Evolutionary conservation across 805 yeast species (phyloP).

Genomic region (Pichia scutulata): DNA sequence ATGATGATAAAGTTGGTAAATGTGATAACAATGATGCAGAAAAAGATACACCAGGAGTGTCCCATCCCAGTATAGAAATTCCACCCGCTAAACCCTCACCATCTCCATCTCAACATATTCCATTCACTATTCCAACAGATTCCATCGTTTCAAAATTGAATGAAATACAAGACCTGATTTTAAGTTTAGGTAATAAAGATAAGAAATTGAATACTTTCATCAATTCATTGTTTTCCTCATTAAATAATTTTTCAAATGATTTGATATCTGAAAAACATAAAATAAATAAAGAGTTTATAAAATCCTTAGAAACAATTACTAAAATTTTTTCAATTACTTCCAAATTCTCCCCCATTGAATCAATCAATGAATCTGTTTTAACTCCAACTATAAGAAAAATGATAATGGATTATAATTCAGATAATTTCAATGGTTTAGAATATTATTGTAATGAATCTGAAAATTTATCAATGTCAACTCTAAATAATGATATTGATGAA

Average conservation of each 20-base stretch:
- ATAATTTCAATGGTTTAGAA: conserved; percentile 13
- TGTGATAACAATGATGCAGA: no score
- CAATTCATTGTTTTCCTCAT: neutral
- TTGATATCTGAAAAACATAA: conserved; percentile 9
- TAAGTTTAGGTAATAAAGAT: conserved; percentile 8
- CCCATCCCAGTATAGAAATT: no score
- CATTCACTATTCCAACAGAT: conserved; percentile 7
- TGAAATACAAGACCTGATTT: conserved; percentile 4
- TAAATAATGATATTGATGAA: conserved; percentile 19
- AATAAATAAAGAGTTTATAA: conserved; percentile 17
- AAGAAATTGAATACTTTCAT: conserved; percentile 5
- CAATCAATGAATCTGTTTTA: conserved; percentile 12
- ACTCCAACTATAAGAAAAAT: conserved; percentile 16
- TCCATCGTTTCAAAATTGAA: conserved; percentile 5
- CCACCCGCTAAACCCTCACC: neutral
- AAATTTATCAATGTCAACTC: conserved; percentile 17
- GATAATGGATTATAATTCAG: conserved; percentile 16
- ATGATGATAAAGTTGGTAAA: neutral
- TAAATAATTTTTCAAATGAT: conserved; percentile 1
- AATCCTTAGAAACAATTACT: conserved; percentile 22
- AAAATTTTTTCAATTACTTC: conserved; percentile 16
- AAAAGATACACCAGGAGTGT: no score
- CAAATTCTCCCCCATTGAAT: conserved; percentile 10
- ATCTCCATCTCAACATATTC: neutral
- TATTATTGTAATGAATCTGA: conserved; percentile 16